Evolutionary conservation across 352 stramenopile species (phyloP), one percentile per base, ranked within the genome.

Genomic region (Phytophthora nicotianae): DNA sequence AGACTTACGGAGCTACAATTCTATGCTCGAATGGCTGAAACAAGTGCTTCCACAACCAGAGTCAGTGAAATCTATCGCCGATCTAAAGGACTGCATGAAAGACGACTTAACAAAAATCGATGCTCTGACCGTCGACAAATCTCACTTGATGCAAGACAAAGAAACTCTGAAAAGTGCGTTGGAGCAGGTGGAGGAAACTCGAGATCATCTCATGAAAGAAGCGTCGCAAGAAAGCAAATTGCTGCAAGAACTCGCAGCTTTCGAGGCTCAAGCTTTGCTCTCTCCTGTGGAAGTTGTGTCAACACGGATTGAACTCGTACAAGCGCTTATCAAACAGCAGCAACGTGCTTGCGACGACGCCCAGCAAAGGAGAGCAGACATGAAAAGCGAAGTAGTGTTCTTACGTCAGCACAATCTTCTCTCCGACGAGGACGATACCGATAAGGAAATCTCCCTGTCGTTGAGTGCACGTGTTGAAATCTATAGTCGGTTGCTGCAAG

Each of bases 81-180:
- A 77, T 27, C 58, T 88, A 10, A 70, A 62, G 17, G 58, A 70
- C 16, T 53, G 67, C 2, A 35, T 83, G 11, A 37, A 37, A 3
- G 38, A 48, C 3, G 20, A 74, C 40, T 26, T 89, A 23, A 52
- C 26, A 4, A 68, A 78, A 47, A 24, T 88, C 0, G 74, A 77
- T 21, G 38, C 50, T 6, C 52, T 79, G 16, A 66, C 63, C 37
- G 40, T 14, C 3, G 48, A 58, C 11, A 77, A 72, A 16, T 29
- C 51, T 2, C 48, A 14, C 16, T 43, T 82, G 14, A 42, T 54
- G 14, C 43, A 68, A 50, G 61, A 63, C 4, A 64, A 72, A 38
- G 41, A 35, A 16, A 46, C 11, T 5, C 40, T 82, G 2, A 45
- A 64, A 23, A 43, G 43, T 20, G 62, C 57, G 1, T 27, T 80